Percentiles rank a stretch among this genome's conserved stretches.
These are phyloP conservation scores for Iris pallida DNA, from an alignment of 116 monocot genomes.

Conservation along the genomic window DNA sequence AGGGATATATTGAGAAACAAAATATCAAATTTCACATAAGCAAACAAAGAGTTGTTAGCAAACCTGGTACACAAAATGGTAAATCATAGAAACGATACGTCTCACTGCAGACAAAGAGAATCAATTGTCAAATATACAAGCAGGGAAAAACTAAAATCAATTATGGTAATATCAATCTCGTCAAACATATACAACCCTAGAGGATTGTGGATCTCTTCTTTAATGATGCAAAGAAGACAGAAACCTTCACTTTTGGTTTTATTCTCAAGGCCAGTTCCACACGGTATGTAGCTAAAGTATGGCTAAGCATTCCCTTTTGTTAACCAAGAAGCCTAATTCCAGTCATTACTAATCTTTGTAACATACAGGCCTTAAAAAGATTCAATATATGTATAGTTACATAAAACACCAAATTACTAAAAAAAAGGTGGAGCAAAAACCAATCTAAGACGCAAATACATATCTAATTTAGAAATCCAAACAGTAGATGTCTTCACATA, in stretches of 20 bases:
- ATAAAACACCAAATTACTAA: no score
- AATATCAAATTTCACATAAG: background rate
- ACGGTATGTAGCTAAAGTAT: no score
- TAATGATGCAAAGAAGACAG: background rate
- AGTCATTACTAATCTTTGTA: no score
- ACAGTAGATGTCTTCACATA: no score
- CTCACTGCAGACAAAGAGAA: constrained; percentile 16
- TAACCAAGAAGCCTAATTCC: no score
- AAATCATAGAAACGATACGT: constrained; percentile 34
- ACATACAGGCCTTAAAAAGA: no score
- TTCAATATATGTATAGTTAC: no score
- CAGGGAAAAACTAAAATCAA: background rate
- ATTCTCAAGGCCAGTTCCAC: background rate
- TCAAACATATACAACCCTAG: background rate
- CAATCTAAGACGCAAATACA: no score
- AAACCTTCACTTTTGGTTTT: background rate
- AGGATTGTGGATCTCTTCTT: background rate
- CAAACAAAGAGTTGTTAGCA: constrained; percentile 3
- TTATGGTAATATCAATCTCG: background rate
- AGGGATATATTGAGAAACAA: background rate
- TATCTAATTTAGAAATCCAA: no score
- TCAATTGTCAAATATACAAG: background rate
- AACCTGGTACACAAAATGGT: constrained; percentile 30
- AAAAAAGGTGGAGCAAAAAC: no score
- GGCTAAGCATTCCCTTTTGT: no score